Evolutionary conservation across 2,329 filamentous ascomycete genomes (phyloP), one percentile per base, ranked within the genome.

Genomic region (Alternaria alternata): DNA sequence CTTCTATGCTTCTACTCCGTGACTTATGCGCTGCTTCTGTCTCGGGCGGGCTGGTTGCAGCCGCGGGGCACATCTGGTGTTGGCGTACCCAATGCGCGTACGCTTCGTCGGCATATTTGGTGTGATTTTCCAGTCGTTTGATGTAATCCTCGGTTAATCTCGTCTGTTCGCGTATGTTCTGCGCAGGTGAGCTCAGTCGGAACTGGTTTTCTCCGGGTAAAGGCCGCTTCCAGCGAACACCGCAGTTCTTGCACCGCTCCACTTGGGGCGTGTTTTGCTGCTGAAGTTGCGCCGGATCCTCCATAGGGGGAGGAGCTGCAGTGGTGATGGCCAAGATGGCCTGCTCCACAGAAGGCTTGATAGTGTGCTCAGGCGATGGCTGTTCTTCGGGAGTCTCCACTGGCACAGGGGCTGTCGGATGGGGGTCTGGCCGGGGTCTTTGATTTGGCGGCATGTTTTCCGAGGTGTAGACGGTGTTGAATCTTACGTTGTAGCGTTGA

Each of bases 401-500:
- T 42, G 62, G 28, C 30, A 58, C 26, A 22, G 61, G 53, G 26
- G 46, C 43, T 4, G 59, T 47, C 7, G 64, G 53, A 14, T 57
- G 57, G 18, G 68, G 61, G 20, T 65, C 66, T n/a, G 61, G 62
- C 24, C 69, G 63, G 32, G 63, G 54, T 41, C 60, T 70, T 18
- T 67, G 67, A 8, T 57, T 62, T 14, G 66, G 57, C 12, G 67
- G 59, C 67, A 70, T 71, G 26, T 60, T 60, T 47, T 60, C 57
- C 32, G 53, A 60, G 20, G 57, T 60, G 46, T 66, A 65, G 36
- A 69, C 66, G 11, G 64, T 67, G 32, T 66, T 67, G 41, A 71
- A 71, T 38, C 69, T 66, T 22, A 71, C 69, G 67, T 71, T 71
- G 64, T 69, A 71, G 41, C 69, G 69, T 47, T 69, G 66, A 43